Evolutionary conservation across 306 rosid species (phyloP), one percentile per base, ranked within the genome.

Genomic region (Vicia faba): DNA sequence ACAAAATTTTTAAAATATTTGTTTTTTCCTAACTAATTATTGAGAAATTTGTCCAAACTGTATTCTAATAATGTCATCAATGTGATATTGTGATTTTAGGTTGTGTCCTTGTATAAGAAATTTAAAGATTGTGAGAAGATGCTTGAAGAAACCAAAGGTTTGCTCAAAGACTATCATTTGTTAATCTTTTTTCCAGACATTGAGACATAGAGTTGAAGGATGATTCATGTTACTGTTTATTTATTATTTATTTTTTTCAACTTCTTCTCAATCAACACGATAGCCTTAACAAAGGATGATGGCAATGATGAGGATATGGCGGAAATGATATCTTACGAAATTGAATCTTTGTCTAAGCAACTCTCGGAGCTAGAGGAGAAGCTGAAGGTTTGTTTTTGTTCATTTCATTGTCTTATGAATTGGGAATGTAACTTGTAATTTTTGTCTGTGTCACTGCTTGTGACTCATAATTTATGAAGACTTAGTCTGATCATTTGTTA

Each of bases 291-390:
- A 61, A 87, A 85, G 78, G 97, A 93, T 15, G 82, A 44, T 75
- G 97, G 80, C 44, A 84, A 78, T 29, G 99, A 93, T 20, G 88
- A 84, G 83, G 99, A 93, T 78, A 93, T 93, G 99, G 80, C 82
- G 33, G 89, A 87, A 73, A 93, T 93, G 95, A 90, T 93, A 75
- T 77, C 85, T 60, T 86, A 13, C 44, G 99, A 93, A 72, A 36
- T 90, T 12, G 76, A 79, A 2, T 84, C 92, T 72, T 80, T 93
- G 48, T 83, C 89, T 41, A 81, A 63, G 80, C 80, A 89, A 74
- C 81, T 90, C 39, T 63, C 80, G 35, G 92, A 90, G 74, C 84
- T 85, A 9, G 99, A 90, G 72, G 87, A 81, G 53, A 72, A 82
- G 75, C 83, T 93, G 54, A 93, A 89, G 95, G 88, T 84, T 72